Percentiles rank a stretch among this genome's conserved stretches.
Evolutionary conservation across 805 yeast genomes (phyloP).

Genomic region (Ascoidea asiatica): DNA sequence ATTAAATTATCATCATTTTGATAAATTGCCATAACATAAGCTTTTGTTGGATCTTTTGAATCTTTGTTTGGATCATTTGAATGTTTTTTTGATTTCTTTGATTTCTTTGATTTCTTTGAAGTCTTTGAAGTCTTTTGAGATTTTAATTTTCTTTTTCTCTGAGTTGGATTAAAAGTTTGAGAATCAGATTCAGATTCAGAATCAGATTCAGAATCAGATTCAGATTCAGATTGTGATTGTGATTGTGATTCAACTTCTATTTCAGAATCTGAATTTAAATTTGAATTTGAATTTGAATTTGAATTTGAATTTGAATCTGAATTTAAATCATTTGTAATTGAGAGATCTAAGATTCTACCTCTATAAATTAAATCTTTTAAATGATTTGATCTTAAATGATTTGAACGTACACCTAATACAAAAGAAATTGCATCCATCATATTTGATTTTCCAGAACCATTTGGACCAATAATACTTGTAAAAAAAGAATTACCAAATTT

Average conservation of each 20-base stretch:
- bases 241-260: constrained; percentile 2
- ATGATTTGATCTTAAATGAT: constrained; percentile 61
- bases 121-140: no score
- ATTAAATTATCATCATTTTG: constrained; percentile 44
- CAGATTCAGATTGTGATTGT: constrained; percentile 2
- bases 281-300: no score
- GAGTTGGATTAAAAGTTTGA: no score
- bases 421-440: constrained; percentile 97
- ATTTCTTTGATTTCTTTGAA: no score
- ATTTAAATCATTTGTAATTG: no score
- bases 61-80: constrained; percentile 11
- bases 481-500: constrained; percentile 78
- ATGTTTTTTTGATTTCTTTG: no score
- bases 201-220: neutral
- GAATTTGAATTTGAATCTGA: no score
- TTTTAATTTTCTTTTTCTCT: no score
- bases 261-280: constrained; percentile 14
- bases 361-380: constrained; percentile 72
- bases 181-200: constrained; percentile 5
- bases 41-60: constrained; percentile 31
- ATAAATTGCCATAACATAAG: constrained; percentile 71
- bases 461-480: constrained; percentile 94
- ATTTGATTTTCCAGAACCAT: constrained; percentile 95
- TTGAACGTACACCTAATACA: constrained; percentile 73
- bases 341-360: constrained; percentile 39